phyloP scores from a whole-genome alignment of 805 yeast genomes.

The Teunomyces barrocoloradensis region DNA sequence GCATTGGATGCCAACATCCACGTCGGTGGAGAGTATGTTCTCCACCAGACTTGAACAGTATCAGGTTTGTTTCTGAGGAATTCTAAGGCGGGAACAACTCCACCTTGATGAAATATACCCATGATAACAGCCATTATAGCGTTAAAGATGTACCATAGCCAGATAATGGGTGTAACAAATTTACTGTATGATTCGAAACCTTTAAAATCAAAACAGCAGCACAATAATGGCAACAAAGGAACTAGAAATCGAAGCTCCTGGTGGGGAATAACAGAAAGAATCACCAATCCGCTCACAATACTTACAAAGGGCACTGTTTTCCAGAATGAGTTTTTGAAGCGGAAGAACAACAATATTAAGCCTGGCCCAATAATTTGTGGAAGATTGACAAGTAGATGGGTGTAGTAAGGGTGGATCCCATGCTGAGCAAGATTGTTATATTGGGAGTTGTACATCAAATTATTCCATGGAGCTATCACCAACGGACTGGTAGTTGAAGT shows the following conservation, averaged over 20 bases:
- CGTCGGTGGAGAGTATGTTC: constrained; percentile 89
- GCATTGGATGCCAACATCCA: constrained; percentile 56
- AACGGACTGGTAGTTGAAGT: constrained; percentile 9
- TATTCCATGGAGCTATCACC: constrained; percentile 75
- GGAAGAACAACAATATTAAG: constrained; percentile 44
- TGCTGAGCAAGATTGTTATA: constrained; percentile 63
- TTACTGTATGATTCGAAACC: constrained; percentile 9
- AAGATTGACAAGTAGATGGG: constrained; percentile 70
- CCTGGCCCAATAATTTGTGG: constrained; percentile 86
- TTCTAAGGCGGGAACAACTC: constrained; percentile 67
- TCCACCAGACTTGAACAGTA: constrained; percentile 77
- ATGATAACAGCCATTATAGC: constrained; percentile 54
- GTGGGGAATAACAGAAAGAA: constrained; percentile 77
- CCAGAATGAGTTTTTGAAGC: constrained; percentile 33
- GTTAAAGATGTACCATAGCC: constrained; percentile 66
- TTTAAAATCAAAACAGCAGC: constrained; percentile 54
- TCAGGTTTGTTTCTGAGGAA: constrained; percentile 22
- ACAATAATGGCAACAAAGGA: constrained; percentile 72
- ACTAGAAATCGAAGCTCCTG: constrained; percentile 88
- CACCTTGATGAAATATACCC: constrained; percentile 90
- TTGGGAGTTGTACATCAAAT: constrained; percentile 65
- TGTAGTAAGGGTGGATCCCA: constrained; percentile 78
- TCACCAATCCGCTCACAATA: constrained; percentile 55
- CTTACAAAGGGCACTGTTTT: constrained; percentile 58
- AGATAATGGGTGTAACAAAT: constrained; percentile 22